Percentiles rank a stretch among this genome's conserved stretches.
Conservation (phyloP, 345 rosid species). For the Raphanus raphanistrum region DNA sequence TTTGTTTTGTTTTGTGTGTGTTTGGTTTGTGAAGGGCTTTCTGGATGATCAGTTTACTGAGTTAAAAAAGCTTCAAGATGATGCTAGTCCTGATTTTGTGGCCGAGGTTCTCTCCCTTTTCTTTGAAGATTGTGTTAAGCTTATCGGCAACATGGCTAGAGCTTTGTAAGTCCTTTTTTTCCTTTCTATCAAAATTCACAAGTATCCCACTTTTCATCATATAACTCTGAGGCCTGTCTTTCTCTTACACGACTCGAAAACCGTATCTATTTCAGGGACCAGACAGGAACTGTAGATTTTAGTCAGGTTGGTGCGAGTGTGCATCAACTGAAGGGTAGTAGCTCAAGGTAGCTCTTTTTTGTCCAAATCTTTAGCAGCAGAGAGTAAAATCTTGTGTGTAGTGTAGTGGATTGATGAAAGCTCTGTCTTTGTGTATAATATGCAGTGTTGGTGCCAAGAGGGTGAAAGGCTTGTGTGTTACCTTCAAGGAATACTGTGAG, state of each 20-base stretch:
- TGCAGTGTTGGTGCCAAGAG: conserved; percentile 76
- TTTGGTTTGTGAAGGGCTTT: conserved; percentile 45
- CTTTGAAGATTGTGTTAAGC: conserved; percentile 80
- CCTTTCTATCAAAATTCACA: background rate
- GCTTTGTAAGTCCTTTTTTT: conserved; percentile 59
- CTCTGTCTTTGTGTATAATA: conserved; percentile 15
- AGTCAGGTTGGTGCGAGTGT: conserved; percentile 64
- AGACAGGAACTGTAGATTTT: conserved; percentile 58
- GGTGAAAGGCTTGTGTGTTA: conserved; percentile 56
- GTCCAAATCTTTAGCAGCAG: background rate
- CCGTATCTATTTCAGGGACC: conserved; percentile 46
- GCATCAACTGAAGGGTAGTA: conserved; percentile 93
- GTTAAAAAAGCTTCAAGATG: conserved; percentile 83
- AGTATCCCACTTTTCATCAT: background rate
- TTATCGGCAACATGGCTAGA: conserved; percentile 58
- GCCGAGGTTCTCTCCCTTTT: conserved; percentile 66
- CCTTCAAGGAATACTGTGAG: conserved; percentile 68
- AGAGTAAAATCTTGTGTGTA: background rate
- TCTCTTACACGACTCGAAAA: background rate
- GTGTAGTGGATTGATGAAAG: background rate
- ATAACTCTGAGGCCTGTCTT: background rate
- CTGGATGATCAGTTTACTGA: conserved; percentile 81
- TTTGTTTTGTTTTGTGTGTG: background rate
- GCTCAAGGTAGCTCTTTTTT: conserved; percentile 63
- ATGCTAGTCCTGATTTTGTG: conserved; percentile 74